A percentile compares a stretch with the other conserved stretches of the same genome.
Conservation (phyloP, 495 filamentous ascomycete genomes). For the Rhypophila decipiens region DNA sequence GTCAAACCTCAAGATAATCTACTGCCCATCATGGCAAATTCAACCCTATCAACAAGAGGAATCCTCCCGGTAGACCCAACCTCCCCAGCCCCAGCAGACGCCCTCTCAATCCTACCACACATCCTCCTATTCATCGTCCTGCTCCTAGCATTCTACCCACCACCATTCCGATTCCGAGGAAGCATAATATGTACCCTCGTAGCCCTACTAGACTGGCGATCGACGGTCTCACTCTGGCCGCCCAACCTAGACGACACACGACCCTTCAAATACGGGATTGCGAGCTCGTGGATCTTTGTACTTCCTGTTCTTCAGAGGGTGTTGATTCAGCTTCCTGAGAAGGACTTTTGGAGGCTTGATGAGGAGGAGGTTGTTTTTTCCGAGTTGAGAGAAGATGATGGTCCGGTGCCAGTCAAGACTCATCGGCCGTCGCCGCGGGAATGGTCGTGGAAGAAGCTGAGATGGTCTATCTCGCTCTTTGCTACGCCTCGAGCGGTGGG, state of each 20-base stretch:
- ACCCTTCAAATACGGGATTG: constrained; percentile 9
- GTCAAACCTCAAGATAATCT: too few relatives aligned
- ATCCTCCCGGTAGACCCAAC: too few relatives aligned
- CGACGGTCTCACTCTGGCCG: constrained; percentile 11
- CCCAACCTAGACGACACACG: constrained; percentile 9
- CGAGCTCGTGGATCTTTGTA: constrained; percentile 11
- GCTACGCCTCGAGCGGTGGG: constrained; percentile 13
- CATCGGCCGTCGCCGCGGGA: not conserved
- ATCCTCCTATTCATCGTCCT: constrained; percentile 9
- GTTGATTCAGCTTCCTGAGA: constrained; percentile 7
- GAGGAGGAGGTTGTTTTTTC: not conserved
- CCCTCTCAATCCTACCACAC: constrained; percentile 8
- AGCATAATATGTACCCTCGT: constrained; percentile 2
- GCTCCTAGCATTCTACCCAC: constrained; percentile 2
- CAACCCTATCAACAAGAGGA: too few relatives aligned
- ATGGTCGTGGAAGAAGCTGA: constrained; percentile 3
- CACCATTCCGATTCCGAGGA: constrained; percentile 9
- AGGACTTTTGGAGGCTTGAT: constrained; percentile 8
- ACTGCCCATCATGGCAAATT: too few relatives aligned
- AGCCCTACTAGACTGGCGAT: constrained; percentile 5
- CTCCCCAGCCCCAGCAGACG: too few relatives aligned
- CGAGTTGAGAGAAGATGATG: not conserved
- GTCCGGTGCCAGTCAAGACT: too few relatives aligned
- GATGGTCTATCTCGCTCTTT: constrained; percentile 4
- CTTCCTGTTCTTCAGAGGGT: constrained; percentile 8